phyloP scores from a whole-genome alignment of 176 grass and related monocot species.

The Carex cristatella region DNA sequence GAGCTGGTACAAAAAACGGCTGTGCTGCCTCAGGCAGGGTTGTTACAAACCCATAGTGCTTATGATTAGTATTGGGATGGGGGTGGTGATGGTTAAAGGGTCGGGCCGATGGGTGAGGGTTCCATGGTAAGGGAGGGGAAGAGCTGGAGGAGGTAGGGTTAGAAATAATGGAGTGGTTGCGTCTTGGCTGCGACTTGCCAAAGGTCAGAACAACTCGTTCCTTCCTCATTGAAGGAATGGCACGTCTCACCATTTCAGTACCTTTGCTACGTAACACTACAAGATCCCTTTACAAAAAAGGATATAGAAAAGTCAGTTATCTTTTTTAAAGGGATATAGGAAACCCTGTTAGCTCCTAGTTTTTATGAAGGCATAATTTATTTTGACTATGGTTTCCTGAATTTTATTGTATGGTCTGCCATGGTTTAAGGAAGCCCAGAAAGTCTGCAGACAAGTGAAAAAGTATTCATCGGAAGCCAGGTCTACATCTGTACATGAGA shows the following conservation, averaged over 20 bases:
- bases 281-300: constrained; percentile 17
- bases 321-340: neutral
- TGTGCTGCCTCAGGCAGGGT: neutral
- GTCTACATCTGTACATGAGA: no score
- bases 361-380: no score
- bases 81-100: neutral
- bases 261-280: constrained; percentile 9
- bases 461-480: no score
- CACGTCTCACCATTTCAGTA: constrained; percentile 13
- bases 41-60: constrained; percentile 9
- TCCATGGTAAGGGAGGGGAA: constrained; percentile 16
- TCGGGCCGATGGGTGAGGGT: constrained; percentile 5
- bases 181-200: constrained; percentile 22
- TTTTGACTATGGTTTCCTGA: no score
- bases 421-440: no score
- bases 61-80: constrained; percentile 15
- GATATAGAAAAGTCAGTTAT: neutral
- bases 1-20: neutral
- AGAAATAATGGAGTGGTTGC: neutral
- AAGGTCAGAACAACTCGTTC: constrained; percentile 22
- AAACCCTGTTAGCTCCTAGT: no score
- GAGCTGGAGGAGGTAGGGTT: constrained; percentile 10
- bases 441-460: no score
- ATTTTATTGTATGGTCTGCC: no score
- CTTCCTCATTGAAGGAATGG: constrained; percentile 17